These are phyloP conservation scores for Citrullus colocynthis DNA, from an alignment of 306 rosid species.

Conservation along the genomic window DNA sequence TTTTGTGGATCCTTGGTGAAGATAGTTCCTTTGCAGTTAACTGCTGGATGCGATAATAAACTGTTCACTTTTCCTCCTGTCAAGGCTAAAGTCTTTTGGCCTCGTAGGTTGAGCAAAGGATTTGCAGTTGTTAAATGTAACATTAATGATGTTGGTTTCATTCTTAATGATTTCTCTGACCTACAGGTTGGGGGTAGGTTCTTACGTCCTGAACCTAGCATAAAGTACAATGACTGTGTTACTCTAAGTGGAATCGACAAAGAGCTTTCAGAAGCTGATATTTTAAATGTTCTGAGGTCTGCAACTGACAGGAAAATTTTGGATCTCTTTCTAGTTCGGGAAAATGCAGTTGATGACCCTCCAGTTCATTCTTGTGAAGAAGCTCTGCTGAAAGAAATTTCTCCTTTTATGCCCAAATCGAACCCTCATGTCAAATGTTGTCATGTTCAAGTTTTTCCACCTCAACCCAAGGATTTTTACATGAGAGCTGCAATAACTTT, in stretches of 20 bases:
- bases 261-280: slow-evolving; percentile 53
- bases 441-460: slow-evolving; percentile 55
- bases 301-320: slow-evolving; percentile 58
- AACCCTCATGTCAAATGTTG: slow-evolving; percentile 33
- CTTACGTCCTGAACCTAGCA: slow-evolving; percentile 44
- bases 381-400: slow-evolving; percentile 58
- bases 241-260: slow-evolving; percentile 39
- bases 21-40: slow-evolving; percentile 46
- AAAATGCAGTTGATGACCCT: slow-evolving; percentile 50
- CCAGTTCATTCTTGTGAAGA: slow-evolving; percentile 52
- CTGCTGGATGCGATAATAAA: slow-evolving; percentile 45
- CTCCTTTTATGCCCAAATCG: slow-evolving; percentile 49
- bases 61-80: slow-evolving; percentile 58
- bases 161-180: slow-evolving; percentile 48
- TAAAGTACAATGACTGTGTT: slow-evolving; percentile 24
- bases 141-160: slow-evolving; percentile 22
- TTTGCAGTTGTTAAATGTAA: slow-evolving; percentile 52
- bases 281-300: slow-evolving; percentile 37
- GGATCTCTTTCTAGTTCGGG: slow-evolving; percentile 61
- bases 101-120: slow-evolving; percentile 64
- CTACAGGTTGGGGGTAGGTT: slow-evolving; percentile 47
- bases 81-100: slow-evolving; percentile 73
- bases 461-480: slow-evolving; percentile 48
- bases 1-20: slow-evolving; percentile 43
- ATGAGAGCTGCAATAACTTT: slow-evolving; percentile 60